A percentile compares a stretch with the other conserved stretches of the same genome.
Conservation (phyloP, 2,329 filamentous ascomycete genomes). For the Diaporthe sp. region DNA sequence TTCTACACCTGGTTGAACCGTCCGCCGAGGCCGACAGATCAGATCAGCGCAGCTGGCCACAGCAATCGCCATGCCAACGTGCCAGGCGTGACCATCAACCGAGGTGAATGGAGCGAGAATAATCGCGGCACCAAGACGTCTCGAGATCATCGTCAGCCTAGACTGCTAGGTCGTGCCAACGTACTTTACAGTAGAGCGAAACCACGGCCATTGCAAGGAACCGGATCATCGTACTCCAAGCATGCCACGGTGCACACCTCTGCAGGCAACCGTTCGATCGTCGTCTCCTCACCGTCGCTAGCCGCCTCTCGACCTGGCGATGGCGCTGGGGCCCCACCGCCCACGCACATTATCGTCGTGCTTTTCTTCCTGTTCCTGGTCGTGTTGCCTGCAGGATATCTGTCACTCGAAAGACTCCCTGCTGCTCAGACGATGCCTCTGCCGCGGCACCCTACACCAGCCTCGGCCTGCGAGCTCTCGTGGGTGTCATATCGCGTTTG, state of each 20-base stretch:
- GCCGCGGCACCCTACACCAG: not conserved
- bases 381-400: not conserved
- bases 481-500: not conserved
- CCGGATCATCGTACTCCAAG: not conserved
- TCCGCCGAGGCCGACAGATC: constrained; percentile 89
- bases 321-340: not conserved
- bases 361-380: not conserved
- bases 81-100: not conserved
- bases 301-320: constrained; percentile 13
- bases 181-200: not conserved
- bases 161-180: constrained; percentile 6
- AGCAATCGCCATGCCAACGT: constrained; percentile 87
- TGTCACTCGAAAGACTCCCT: constrained; percentile 1
- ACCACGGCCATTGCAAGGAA: not conserved
- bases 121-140: not conserved
- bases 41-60: constrained; percentile 86
- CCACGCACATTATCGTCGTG: not conserved
- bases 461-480: not conserved
- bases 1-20: constrained; percentile 64
- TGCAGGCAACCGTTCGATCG: constrained; percentile 3
- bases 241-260: not conserved
- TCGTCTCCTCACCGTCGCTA: constrained; percentile 1
- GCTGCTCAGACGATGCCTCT: not conserved
- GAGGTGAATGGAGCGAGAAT: constrained; percentile 10
- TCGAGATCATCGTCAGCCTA: constrained; percentile 16